Conservation (phyloP, 2,329 filamentous ascomycete genomes). For the Fusarium nematophilum region DNA sequence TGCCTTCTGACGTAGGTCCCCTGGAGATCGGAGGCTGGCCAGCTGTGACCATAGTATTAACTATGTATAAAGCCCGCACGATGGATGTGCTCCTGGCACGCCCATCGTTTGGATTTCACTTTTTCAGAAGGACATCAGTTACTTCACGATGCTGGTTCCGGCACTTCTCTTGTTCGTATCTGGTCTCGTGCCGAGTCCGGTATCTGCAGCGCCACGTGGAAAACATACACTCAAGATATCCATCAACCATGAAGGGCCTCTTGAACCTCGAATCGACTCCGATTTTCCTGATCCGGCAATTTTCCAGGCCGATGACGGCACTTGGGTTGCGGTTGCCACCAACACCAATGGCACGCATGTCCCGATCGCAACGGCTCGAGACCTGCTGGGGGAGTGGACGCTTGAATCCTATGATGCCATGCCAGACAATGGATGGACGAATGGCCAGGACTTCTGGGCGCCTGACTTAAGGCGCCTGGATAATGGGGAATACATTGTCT, state of each 20-base stretch:
- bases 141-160: background rate
- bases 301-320: conserved; percentile 8
- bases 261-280: conserved; percentile 3
- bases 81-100: no score
- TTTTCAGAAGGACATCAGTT: no score
- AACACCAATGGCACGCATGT: conserved; percentile 2
- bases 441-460: conserved; percentile 7
- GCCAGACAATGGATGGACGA: conserved; percentile 19
- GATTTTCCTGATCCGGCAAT: conserved; percentile 24
- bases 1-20: no score
- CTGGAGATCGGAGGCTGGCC: no score
- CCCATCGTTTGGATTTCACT: no score
- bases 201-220: background rate
- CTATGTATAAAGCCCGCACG: no score
- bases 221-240: conserved; percentile 10
- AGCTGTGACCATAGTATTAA: no score
- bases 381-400: conserved; percentile 13
- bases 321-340: conserved; percentile 22
- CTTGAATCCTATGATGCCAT: conserved; percentile 5
- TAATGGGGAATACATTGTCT: conserved; percentile 9
- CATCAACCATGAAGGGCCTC: conserved; percentile 3
- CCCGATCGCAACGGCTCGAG: conserved; percentile 4
- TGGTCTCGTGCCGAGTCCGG: background rate
- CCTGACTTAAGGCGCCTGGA: conserved; percentile 14
- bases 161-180: background rate